Conservation (phyloP, 148 eudicot genomes). For the Pharnaceum exiguum region DNA sequence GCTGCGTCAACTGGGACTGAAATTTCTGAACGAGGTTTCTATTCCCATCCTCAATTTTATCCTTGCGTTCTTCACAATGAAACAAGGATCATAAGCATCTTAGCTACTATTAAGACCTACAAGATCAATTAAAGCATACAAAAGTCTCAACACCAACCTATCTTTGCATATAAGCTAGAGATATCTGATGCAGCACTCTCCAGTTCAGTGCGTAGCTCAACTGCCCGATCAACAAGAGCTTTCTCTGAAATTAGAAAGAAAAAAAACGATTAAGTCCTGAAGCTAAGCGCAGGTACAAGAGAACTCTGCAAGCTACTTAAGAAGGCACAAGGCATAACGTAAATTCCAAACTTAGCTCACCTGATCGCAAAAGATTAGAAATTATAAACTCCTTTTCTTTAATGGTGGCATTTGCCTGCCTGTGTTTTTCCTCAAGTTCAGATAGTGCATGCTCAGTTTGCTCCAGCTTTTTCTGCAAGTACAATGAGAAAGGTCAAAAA, state of each 20-base stretch:
- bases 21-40: slow-evolving; percentile 71
- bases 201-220: slow-evolving; percentile 83
- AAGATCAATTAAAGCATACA: not conserved
- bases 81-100: slow-evolving; percentile 10
- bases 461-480: slow-evolving; percentile 75
- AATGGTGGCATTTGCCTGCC: slow-evolving; percentile 90
- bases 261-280: not conserved
- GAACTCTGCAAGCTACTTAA: not conserved
- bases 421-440: slow-evolving; percentile 89
- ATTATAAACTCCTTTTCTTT: slow-evolving; percentile 93
- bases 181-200: slow-evolving; percentile 92
- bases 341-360: slow-evolving; percentile 31
- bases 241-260: slow-evolving; percentile 46
- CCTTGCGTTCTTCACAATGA: slow-evolving; percentile 72
- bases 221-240: slow-evolving; percentile 87
- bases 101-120: not conserved
- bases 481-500: slow-evolving; percentile 13
- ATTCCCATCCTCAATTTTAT: slow-evolving; percentile 88
- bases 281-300: not conserved
- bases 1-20: slow-evolving; percentile 74
- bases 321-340: not conserved
- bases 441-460: slow-evolving; percentile 85
- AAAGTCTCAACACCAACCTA: slow-evolving; percentile 49
- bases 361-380: slow-evolving; percentile 85
- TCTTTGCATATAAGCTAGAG: slow-evolving; percentile 77